Percentiles rank a stretch among this genome's conserved stretches.
Conservation (phyloP, 176 grass and related monocot genomes). For the Neostapfia colusana region DNA sequence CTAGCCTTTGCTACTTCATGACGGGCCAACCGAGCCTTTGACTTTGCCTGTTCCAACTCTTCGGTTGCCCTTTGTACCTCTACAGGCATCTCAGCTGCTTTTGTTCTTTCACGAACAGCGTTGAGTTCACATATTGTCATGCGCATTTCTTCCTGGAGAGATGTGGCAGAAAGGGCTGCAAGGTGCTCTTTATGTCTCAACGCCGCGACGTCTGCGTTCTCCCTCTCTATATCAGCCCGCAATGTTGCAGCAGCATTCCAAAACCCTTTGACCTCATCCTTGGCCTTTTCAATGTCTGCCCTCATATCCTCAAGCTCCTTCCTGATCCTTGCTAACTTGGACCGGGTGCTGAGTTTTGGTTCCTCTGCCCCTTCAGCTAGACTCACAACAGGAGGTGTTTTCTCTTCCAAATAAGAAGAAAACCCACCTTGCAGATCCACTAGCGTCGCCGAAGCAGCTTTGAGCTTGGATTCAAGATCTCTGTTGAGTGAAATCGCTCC, state of each 20-base stretch:
- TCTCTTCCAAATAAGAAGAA: conserved; percentile 42
- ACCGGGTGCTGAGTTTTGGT: background rate
- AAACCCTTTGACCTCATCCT: conserved; percentile 57
- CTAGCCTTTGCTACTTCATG: conserved; percentile 56
- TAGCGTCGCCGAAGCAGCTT: conserved; percentile 48
- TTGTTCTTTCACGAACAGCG: conserved; percentile 38
- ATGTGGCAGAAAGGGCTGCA: conserved; percentile 33
- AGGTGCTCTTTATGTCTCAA: conserved; percentile 53
- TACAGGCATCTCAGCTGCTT: conserved; percentile 40
- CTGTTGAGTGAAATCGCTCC: conserved; percentile 34
- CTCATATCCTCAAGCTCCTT: conserved; percentile 70
- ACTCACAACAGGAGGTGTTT: conserved; percentile 8
- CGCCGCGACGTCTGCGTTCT: conserved; percentile 39
- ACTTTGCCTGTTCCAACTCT: conserved; percentile 48
- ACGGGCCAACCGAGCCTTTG: conserved; percentile 33
- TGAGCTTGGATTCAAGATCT: conserved; percentile 56
- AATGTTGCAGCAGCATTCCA: conserved; percentile 59
- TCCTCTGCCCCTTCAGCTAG: conserved; percentile 16
- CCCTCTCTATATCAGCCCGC: conserved; percentile 57
- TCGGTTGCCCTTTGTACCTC: conserved; percentile 52
- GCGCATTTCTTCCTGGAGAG: conserved; percentile 60
- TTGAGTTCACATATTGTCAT: conserved; percentile 37
- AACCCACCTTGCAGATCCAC: conserved; percentile 50
- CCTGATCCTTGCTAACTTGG: conserved; percentile 16
- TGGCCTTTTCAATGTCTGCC: conserved; percentile 51